A percentile compares a stretch with the other conserved stretches of the same genome.
Conservation (phyloP, 2,329 filamentous ascomycete genomes). For the Penicillium sclerotiorum region DNA sequence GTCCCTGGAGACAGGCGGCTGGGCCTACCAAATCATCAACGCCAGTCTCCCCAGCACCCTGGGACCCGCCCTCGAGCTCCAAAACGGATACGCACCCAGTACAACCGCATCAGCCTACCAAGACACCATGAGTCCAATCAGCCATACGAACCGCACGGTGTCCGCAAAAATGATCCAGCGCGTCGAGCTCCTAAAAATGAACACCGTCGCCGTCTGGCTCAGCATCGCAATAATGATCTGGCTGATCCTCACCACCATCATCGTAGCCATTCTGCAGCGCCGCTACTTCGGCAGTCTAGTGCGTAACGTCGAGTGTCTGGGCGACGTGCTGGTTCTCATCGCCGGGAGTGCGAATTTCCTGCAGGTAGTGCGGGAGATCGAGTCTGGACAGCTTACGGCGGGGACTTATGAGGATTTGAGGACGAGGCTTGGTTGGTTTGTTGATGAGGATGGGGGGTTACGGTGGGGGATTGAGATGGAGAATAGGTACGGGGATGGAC, state of each 20-base stretch:
- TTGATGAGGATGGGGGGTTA: conserved; percentile 18
- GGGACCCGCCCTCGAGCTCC: conserved; percentile 3
- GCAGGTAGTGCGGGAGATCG: conserved; percentile 16
- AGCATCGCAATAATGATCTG: conserved; percentile 19
- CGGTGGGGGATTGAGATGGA: conserved; percentile 24
- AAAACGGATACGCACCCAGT: conserved; percentile 1
- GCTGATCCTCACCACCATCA: conserved; percentile 13
- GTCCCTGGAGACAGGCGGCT: conserved; percentile 23
- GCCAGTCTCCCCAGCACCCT: conserved; percentile 17
- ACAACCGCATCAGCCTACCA: conserved; percentile 9
- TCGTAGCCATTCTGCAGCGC: conserved; percentile 14
- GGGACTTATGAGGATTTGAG: conserved; percentile 14
- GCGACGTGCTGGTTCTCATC: conserved; percentile 20
- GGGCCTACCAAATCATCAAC: conserved; percentile 28
- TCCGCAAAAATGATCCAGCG: conserved; percentile 7
- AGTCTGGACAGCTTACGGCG: conserved; percentile 8
- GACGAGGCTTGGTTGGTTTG: conserved; percentile 21
- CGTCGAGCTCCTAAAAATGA: conserved; percentile 22
- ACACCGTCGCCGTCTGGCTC: conserved; percentile 20
- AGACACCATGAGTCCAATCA: conserved; percentile 18
- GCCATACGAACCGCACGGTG: conserved; percentile 18
- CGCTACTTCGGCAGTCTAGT: conserved; percentile 19
- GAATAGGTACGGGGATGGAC: conserved; percentile 15
- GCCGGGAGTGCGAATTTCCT: conserved; percentile 21
- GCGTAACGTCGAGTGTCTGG: conserved; percentile 19